Evolutionary conservation across 768 basidiomycete genomes (phyloP).

Genomic region (Ramaria sp.): DNA sequence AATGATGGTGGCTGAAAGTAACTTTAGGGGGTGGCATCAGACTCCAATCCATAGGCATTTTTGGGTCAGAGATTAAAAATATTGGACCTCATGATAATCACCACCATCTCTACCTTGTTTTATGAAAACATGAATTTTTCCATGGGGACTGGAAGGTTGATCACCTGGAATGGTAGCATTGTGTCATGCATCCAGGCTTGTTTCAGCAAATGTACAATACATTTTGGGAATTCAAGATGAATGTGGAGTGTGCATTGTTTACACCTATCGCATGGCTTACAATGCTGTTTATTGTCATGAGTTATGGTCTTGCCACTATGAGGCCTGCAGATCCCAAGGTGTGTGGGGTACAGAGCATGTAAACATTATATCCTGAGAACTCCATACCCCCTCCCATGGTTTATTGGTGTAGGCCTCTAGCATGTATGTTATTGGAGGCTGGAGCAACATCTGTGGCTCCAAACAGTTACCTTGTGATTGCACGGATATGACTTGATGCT

Average conservation of each 20-base stretch:
- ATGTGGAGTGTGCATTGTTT: background rate
- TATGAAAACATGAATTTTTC: background rate
- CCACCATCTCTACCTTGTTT: too few species aligned
- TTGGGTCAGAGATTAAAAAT: too few species aligned
- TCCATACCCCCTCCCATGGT: background rate
- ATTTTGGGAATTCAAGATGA: background rate
- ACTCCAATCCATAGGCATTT: too few species aligned
- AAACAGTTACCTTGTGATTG: background rate
- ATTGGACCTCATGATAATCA: too few species aligned
- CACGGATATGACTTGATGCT: background rate
- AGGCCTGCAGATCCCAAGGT: background rate
- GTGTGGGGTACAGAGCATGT: background rate
- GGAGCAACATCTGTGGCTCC: background rate
- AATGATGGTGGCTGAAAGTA: too few species aligned
- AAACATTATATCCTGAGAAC: too few species aligned
- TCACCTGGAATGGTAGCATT: background rate
- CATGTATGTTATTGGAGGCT: background rate
- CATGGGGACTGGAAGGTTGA: background rate
- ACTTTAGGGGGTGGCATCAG: too few species aligned
- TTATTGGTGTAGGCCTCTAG: background rate
- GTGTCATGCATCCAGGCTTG: background rate
- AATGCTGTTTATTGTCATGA: background rate
- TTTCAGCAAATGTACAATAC: slow-evolving; percentile 4
- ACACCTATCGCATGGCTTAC: slow-evolving; percentile 1
- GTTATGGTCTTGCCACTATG: background rate